phyloP scores from a whole-genome alignment of 495 filamentous ascomycete species.

The Tuber umbilicatum region DNA sequence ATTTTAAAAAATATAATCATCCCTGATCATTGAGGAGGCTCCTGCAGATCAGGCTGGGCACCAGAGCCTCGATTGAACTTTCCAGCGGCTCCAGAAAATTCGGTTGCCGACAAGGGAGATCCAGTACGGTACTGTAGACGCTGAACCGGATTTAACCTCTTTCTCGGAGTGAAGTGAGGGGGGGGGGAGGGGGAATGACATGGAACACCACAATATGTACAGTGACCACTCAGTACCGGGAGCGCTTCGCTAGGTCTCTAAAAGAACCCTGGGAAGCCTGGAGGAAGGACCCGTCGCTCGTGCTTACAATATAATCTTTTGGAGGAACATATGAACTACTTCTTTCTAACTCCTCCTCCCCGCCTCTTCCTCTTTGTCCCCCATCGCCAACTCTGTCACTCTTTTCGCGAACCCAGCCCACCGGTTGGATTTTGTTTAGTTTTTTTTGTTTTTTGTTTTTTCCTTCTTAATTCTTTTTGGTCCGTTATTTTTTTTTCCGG shows the following conservation, averaged over 20 bases:
- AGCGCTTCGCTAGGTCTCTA: slow-evolving; percentile 24
- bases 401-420: slow-evolving; percentile 22
- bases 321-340: background rate
- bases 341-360: slow-evolving; percentile 5
- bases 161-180: slow-evolving; percentile 20
- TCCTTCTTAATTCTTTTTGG: slow-evolving; percentile 15
- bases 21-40: slow-evolving; percentile 33
- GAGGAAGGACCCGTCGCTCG: slow-evolving; percentile 22
- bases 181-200: slow-evolving; percentile 23
- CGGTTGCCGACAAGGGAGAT: slow-evolving; percentile 24
- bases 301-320: slow-evolving; percentile 33
- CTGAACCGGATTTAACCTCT: slow-evolving; percentile 36
- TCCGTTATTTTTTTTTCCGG: slow-evolving; percentile 26
- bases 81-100: slow-evolving; percentile 39
- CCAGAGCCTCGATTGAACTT: slow-evolving; percentile 36
- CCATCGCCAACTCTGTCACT: slow-evolving; percentile 24
- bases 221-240: background rate
- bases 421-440: slow-evolving; percentile 27
- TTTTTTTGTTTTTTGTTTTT: slow-evolving; percentile 11
- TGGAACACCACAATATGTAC: slow-evolving; percentile 16
- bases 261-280: slow-evolving; percentile 18
- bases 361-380: slow-evolving; percentile 17
- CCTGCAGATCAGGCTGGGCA: slow-evolving; percentile 35
- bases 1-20: slow-evolving; percentile 6
- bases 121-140: slow-evolving; percentile 24